These are phyloP conservation scores for Acanthochlamys bracteata DNA, from an alignment of 106 monocot genomes.

Conservation along the genomic window DNA sequence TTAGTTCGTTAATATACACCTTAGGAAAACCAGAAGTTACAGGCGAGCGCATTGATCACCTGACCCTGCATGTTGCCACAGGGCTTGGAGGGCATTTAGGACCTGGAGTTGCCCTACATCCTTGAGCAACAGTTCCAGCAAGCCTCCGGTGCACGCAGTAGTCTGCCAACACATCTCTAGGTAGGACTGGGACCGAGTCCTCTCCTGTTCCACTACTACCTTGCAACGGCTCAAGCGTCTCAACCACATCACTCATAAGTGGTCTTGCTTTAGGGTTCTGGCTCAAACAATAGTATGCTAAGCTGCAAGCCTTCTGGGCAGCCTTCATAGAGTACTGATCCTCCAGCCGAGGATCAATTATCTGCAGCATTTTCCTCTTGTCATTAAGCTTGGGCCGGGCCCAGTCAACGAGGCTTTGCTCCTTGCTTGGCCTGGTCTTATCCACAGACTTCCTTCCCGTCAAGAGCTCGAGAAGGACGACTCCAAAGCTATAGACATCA, in stretches of 20 bases:
- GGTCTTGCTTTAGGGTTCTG: constrained; percentile 80
- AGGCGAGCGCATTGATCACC: constrained; percentile 18
- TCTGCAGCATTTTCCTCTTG: constrained; percentile 69
- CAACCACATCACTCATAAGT: constrained; percentile 81
- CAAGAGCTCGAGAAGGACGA: constrained; percentile 82
- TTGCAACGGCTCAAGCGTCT: constrained; percentile 72
- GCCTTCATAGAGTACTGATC: constrained; percentile 55
- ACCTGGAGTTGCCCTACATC: constrained; percentile 30
- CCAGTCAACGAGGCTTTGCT: constrained; percentile 89
- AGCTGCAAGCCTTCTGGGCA: constrained; percentile 68
- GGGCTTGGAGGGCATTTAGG: constrained; percentile 31
- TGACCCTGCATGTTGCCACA: constrained; percentile 43
- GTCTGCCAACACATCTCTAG: constrained; percentile 9
- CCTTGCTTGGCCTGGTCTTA: constrained; percentile 75
- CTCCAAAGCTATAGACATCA: constrained; percentile 87
- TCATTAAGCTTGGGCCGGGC: constrained; percentile 82
- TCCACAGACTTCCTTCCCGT: constrained; percentile 74
- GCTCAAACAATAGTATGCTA: constrained; percentile 76
- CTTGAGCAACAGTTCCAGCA: constrained; percentile 3
- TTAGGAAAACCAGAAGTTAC: neutral
- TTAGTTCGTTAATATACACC: neutral
- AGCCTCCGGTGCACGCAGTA: constrained; percentile 23
- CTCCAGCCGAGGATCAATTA: constrained; percentile 70
- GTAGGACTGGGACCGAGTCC: neutral
- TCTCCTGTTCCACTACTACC: constrained; percentile 17